These are phyloP conservation scores for Venturia oleaginea DNA, from an alignment of 2,329 filamentous ascomycete species.

Conservation along the genomic window DNA sequence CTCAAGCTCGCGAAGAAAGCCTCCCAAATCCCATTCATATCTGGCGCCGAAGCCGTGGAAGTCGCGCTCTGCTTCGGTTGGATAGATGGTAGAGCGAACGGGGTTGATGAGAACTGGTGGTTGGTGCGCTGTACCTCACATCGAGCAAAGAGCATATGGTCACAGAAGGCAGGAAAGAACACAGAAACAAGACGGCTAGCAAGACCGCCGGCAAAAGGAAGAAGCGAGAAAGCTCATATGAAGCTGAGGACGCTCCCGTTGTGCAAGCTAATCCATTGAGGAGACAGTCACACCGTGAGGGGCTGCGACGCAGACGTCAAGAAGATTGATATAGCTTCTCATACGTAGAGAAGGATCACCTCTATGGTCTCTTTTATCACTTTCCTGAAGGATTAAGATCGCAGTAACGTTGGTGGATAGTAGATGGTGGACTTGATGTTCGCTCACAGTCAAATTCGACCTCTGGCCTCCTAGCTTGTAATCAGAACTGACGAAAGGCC, in stretches of 20 bases:
- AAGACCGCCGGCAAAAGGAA: not conserved
- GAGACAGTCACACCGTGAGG: not conserved
- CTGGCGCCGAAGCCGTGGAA: slow-evolving; percentile 43
- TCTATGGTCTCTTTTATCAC: not conserved
- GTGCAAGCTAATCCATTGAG: not conserved
- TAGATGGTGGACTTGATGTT: not conserved
- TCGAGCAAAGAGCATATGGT: slow-evolving; percentile 47
- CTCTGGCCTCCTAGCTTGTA: not conserved
- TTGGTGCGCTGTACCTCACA: slow-evolving; percentile 52
- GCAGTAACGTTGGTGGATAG: not conserved
- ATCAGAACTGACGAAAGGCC: too few relatives aligned
- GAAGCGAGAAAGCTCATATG: not conserved
- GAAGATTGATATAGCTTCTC: not conserved
- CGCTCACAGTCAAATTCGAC: not conserved
- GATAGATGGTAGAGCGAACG: slow-evolving; percentile 50
- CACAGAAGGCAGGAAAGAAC: slow-evolving; percentile 28
- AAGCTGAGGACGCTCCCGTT: not conserved
- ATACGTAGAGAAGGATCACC: not conserved
- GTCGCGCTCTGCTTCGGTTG: slow-evolving; percentile 52
- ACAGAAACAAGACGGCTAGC: not conserved
- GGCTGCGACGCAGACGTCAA: not conserved
- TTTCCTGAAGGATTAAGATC: not conserved
- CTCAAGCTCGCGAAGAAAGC: slow-evolving; percentile 43
- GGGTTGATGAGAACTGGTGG: slow-evolving; percentile 40
- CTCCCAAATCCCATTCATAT: slow-evolving; percentile 36